These are phyloP conservation scores for Pythium brachiatum DNA, from an alignment of 352 stramenopile genomes.

Conservation along the genomic window DNA sequence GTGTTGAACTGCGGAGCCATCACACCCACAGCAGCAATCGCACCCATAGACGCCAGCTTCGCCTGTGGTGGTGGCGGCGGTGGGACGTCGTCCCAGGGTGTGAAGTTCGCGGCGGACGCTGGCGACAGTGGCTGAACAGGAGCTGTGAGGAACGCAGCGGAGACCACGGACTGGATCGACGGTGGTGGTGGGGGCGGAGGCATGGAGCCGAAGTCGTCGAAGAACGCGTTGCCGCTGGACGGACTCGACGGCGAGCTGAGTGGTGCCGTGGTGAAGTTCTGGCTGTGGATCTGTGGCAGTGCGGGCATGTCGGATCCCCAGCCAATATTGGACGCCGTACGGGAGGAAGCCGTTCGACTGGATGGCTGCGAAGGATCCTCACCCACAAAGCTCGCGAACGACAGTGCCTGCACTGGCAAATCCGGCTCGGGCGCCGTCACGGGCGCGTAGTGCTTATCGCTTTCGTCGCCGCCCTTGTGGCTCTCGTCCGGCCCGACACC, in stretches of 20 bases:
- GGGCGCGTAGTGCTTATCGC: neutral
- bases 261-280: neutral
- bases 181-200: neutral
- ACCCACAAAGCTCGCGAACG: conserved; percentile 68
- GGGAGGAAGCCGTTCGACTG: neutral
- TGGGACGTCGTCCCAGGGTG: conserved; percentile 40
- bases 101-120: conserved; percentile 16
- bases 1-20: conserved; percentile 16
- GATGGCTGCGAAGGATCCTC: conserved; percentile 12
- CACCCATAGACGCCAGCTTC: conserved; percentile 1
- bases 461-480: neutral
- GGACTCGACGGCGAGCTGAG: conserved; percentile 10
- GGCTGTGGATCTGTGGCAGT: conserved; percentile 3
- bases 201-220: conserved; percentile 11
- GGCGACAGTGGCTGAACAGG: conserved; percentile 18
- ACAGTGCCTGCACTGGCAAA: conserved; percentile 41
- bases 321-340: neutral
- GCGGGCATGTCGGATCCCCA: conserved; percentile 10
- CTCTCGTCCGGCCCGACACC: neutral
- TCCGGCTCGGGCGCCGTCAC: conserved; percentile 1
- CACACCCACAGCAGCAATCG: neutral
- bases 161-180: neutral
- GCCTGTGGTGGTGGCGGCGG: conserved; percentile 20
- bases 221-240: conserved; percentile 3
- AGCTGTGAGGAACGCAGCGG: conserved; percentile 9